These are phyloP conservation scores for Warburgia ugandensis DNA, from an alignment of 164 flowering plant genomes.

Conservation along the genomic window DNA sequence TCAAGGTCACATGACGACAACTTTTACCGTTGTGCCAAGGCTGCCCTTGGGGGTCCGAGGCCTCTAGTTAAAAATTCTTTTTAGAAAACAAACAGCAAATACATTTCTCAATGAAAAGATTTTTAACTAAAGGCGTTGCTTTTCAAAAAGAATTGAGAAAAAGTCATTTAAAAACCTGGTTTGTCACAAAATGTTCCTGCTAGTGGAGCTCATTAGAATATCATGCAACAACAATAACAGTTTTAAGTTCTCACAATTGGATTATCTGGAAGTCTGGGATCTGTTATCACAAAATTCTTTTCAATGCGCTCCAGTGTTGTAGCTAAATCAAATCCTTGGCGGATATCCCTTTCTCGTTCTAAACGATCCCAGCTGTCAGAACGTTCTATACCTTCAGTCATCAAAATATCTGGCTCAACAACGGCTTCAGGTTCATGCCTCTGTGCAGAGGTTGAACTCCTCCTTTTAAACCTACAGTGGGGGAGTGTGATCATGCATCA, in stretches of 20 bases:
- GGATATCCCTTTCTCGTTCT: slow-evolving; percentile 74
- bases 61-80: too few species aligned
- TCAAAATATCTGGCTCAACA: slow-evolving; percentile 63
- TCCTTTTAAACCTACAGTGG: slow-evolving; percentile 48
- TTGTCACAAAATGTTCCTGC: too few species aligned
- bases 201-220: too few species aligned
- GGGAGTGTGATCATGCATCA: neutral
- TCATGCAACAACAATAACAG: too few species aligned
- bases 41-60: too few species aligned
- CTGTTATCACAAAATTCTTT: slow-evolving; percentile 95
- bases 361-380: slow-evolving; percentile 71
- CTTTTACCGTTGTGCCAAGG: too few species aligned
- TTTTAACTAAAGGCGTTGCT: too few species aligned
- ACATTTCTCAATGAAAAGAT: too few species aligned
- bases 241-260: slow-evolving; percentile 98
- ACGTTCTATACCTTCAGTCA: slow-evolving; percentile 58
- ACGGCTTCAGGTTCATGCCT: slow-evolving; percentile 31
- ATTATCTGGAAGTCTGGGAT: slow-evolving; percentile 96
- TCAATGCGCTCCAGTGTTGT: slow-evolving; percentile 97
- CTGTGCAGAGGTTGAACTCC: slow-evolving; percentile 31
- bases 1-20: too few species aligned
- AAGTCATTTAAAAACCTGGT: too few species aligned
- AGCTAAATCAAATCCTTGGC: slow-evolving; percentile 94
- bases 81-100: too few species aligned
- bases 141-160: too few species aligned